A percentile compares a stretch with the other conserved stretches of the same genome.
phyloP scores from a whole-genome alignment of 2,329 filamentous ascomycete genomes.

The Fusarium sp. region DNA sequence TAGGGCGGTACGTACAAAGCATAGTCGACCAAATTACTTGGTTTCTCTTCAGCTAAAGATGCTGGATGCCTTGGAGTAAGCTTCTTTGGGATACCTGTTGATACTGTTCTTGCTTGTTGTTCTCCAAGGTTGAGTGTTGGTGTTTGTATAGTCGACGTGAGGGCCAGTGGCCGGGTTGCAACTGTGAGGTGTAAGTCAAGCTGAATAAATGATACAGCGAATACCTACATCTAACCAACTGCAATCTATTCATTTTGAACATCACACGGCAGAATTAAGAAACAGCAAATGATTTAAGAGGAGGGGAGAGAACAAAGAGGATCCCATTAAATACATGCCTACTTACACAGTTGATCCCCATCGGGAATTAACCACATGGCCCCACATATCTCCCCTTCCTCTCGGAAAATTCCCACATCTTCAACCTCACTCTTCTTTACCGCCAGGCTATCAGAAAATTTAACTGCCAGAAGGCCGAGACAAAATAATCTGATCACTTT shows the following conservation, averaged over 20 bases:
- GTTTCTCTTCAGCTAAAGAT: conserved; percentile 14
- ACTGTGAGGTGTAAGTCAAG: conserved; percentile 23
- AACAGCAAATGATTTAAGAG: too few species aligned
- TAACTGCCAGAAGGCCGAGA: too few species aligned
- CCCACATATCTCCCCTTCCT: conserved; percentile 4
- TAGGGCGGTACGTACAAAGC: background rate
- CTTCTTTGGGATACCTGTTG: background rate
- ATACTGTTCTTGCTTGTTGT: background rate
- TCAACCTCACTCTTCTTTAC: background rate
- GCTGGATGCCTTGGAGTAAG: background rate
- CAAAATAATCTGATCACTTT: too few species aligned
- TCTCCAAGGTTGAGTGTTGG: background rate
- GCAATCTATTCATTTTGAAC: conserved; percentile 2
- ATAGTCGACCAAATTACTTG: conserved; percentile 28
- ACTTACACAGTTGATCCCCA: background rate
- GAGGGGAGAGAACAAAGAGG: background rate
- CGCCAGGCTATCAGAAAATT: too few species aligned
- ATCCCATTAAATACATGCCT: background rate
- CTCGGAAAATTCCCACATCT: conserved; percentile 33
- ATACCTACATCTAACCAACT: conserved; percentile 14
- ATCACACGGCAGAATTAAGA: too few species aligned
- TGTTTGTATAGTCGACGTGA: background rate
- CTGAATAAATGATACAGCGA: accelerated
- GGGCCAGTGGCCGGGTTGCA: conserved; percentile 4
- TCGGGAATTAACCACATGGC: conserved; percentile 28